Base-by-base conservation (phyloP, 306 rosid species). In the Castanopsis chinensis region DNA sequence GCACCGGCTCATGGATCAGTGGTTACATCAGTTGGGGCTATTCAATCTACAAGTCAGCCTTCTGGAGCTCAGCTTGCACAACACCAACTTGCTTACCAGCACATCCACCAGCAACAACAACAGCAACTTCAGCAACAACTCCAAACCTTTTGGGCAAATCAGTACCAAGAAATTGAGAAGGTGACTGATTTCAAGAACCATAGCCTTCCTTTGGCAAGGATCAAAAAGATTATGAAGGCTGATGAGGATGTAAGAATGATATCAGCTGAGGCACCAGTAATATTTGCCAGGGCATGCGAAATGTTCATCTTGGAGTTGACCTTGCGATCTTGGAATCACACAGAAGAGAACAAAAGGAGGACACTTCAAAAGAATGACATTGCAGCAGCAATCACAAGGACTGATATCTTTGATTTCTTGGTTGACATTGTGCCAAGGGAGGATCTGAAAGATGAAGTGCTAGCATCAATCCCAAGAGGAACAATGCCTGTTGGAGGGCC, bases 171-270 rank as follows among this genome's bases (percentile, higher is more conserved):
- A 76, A 89, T 89, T 6, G 90, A 86, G 73, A 87, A 81, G 79
- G 93, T 81, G 17, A 79, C 82, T 25, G 93, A 89, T 86, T 91
- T 89, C 89, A 91, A 91, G 89, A 91, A 91, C 81, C 92, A 91
- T 71, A 89, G 90, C 82, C 95, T 91, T 79, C 95, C 95, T 55
- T 70, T 91, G 70, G 92, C 95, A 63, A 86, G 93, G 84, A 91
- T 91, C 82, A 91, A 87, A 81, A 91, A 91, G 90, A 89, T 89
- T 10, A 91, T 91, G 93, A 91, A 89, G 83, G 96, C 90, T 5
- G 93, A 91, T 64, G 90, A 91, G 88, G 93, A 91, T 86, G 96
- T 91, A 2, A 81, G 90, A 73, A 87, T 89, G 93, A 91, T 89
- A 86, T 89, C 96, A 9, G 91, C 91, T 3, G 93, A 91, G 89